Evolutionary conservation across 257 asterid genomes (phyloP), one percentile per base, ranked within the genome.

Genomic region (Haberlea rhodopensis): DNA sequence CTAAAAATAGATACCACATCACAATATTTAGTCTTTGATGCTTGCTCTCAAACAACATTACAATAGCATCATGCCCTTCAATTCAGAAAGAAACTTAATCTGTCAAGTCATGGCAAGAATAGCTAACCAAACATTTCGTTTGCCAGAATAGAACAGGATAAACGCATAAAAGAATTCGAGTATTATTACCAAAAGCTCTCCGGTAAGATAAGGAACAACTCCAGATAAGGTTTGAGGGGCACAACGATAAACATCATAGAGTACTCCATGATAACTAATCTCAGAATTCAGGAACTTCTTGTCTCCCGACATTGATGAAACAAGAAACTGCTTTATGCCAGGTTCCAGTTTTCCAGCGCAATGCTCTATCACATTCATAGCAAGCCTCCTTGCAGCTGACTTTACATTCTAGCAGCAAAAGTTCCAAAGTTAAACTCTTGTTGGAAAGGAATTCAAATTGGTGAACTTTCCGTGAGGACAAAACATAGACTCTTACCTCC

Each of bases 271-370:
- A 76, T 85, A 82, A 73, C 84, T 89, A 58, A 85, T 78, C 68
- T 86, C 84, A 78, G 75, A 61, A 60, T 87, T 82, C 48, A 53
- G 67, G 63, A 87, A 74, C 56, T 76, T 80, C 81, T 76, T 78
- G 67, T 94, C 97, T 61, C 95, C 95, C 13, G 99, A 88, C 89
- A 94, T 82, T 53, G 94, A 84, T 54, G 97, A 88, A 71, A 86
- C 78, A 26, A 94, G 87, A 79, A 90, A 83, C 75, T 90, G 87
- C 80, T 88, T 88, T 71, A 90, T 75, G 82, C 82, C 74, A 77
- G 96, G 84, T 76, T 94, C 97, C 71, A 94, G 82, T 79, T 88
- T 94, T 63, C 68, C 89, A 26, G 95, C 85, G 86, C 95, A 90
- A 58, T 69, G 68, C 78, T 83, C 76, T 66, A 90, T 81, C 74